Percentiles rank a stretch among this genome's conserved stretches.
phyloP scores from a whole-genome alignment of 371 early-diverging fungal species.

The Mortierella polycephala region DNA sequence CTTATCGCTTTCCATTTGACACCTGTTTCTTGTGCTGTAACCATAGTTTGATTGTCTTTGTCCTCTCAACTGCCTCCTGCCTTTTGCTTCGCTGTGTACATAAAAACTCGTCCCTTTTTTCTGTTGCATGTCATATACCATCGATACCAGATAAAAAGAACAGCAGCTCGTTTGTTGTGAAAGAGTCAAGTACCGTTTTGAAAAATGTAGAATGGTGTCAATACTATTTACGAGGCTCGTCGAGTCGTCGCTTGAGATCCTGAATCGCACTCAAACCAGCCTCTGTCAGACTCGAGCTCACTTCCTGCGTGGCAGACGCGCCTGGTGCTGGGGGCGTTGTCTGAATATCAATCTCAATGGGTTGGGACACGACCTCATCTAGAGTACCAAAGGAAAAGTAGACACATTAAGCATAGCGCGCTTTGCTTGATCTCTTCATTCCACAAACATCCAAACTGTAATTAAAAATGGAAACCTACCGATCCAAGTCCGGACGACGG shows the following conservation, averaged over 20 bases:
- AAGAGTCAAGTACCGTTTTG: no score
- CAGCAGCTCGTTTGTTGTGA: no score
- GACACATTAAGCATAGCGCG: background rate
- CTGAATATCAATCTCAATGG: conserved; percentile 28
- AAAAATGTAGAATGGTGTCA: background rate
- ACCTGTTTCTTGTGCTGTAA: conserved; percentile 4
- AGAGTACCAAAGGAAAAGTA: background rate
- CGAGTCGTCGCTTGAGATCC: conserved; percentile 40
- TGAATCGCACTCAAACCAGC: conserved; percentile 23
- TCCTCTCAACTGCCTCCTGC: background rate
- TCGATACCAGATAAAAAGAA: background rate
- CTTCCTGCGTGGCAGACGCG: conserved; percentile 7
- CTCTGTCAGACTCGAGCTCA: conserved; percentile 9
- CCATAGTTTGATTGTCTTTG: background rate
- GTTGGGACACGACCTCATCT: conserved; percentile 45
- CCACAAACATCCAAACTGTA: background rate
- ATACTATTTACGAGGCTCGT: conserved; percentile 40
- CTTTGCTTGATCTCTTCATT: background rate
- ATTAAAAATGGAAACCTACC: conserved; percentile 44
- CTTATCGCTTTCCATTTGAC: conserved; percentile 5
- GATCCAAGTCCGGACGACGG: conserved; percentile 56
- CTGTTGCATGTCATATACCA: background rate
- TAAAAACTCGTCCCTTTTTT: background rate
- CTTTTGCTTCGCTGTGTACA: no score
- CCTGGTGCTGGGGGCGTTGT: conserved; percentile 14